Conservation (phyloP, 805 yeast genomes). For the Lachancea sp. region DNA sequence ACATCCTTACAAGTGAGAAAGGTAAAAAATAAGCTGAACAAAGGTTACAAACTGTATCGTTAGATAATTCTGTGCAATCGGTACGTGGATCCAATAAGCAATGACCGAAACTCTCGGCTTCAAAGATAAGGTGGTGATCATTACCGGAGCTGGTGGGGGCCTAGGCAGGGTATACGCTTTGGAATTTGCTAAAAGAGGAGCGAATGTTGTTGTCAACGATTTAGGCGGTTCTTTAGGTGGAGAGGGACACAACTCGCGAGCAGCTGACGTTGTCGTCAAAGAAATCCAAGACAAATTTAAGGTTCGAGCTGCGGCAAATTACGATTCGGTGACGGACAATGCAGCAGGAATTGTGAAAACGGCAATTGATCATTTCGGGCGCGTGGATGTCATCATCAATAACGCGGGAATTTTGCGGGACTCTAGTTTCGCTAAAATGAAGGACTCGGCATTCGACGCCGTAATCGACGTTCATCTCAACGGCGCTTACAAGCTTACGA, state of each 20-base stretch:
- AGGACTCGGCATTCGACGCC: constrained; percentile 66
- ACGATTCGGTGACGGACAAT: constrained; percentile 76
- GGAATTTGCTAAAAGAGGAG: constrained; percentile 84
- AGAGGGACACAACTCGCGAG: constrained; percentile 57
- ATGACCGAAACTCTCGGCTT: constrained; percentile 30
- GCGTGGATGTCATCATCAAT: constrained; percentile 82
- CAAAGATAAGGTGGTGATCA: constrained; percentile 81
- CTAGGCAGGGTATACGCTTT: constrained; percentile 84
- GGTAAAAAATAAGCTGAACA: no score
- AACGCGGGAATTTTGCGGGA: constrained; percentile 95
- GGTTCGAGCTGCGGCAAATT: constrained; percentile 76
- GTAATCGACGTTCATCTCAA: constrained; percentile 83
- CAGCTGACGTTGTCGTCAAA: constrained; percentile 84
- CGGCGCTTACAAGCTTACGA: constrained; percentile 80
- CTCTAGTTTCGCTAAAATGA: constrained; percentile 79
- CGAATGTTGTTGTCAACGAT: constrained; percentile 92
- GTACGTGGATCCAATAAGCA: neutral
- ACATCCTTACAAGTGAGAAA: no score
- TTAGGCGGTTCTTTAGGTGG: constrained; percentile 81
- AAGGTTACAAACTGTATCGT: no score
- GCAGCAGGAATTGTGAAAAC: constrained; percentile 82
- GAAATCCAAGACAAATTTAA: constrained; percentile 64
- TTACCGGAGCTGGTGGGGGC: constrained; percentile 98
- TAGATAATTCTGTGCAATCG: neutral
- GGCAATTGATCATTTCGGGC: constrained; percentile 80